Evolutionary conservation across 805 yeast genomes (phyloP).

Genomic region (Clavispora fructus): DNA sequence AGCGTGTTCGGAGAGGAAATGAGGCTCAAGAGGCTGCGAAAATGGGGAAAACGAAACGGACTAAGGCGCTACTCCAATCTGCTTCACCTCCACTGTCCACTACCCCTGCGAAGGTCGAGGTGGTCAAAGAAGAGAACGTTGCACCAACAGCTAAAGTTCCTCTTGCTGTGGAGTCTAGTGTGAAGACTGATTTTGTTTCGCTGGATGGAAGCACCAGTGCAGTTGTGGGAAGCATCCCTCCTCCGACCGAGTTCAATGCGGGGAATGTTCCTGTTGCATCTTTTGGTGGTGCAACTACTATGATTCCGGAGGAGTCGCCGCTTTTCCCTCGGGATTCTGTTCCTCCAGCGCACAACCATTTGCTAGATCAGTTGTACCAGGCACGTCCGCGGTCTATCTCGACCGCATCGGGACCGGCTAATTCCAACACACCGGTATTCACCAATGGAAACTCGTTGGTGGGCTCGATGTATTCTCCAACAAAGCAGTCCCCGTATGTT

Average conservation of each 20-base stretch:
- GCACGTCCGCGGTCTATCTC: slow-evolving; percentile 24
- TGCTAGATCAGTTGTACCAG: slow-evolving; percentile 31
- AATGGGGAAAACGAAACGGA: neutral
- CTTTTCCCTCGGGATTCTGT: neutral
- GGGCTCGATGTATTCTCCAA: neutral
- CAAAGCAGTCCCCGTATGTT: neutral
- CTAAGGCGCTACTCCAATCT: neutral
- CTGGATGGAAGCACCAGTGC: too few relatives aligned
- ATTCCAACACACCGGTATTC: neutral
- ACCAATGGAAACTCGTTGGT: neutral
- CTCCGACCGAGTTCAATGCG: too few relatives aligned
- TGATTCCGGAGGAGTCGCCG: neutral
- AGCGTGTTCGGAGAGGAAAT: slow-evolving; percentile 16
- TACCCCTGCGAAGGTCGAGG: too few relatives aligned
- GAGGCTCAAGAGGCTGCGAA: slow-evolving; percentile 3
- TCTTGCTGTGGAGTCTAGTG: too few relatives aligned
- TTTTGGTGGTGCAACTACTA: neutral
- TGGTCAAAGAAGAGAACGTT: too few relatives aligned
- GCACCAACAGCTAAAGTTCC: too few relatives aligned
- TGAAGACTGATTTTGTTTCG: too few relatives aligned
- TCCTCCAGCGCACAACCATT: slow-evolving; percentile 17
- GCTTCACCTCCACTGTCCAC: too few relatives aligned
- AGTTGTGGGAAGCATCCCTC: too few relatives aligned
- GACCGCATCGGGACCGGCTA: slow-evolving; percentile 4
- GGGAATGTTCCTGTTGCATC: neutral